These are phyloP conservation scores for Exsudoporus floridanus DNA, from an alignment of 1,284 basidiomycete genomes.

Conservation along the genomic window DNA sequence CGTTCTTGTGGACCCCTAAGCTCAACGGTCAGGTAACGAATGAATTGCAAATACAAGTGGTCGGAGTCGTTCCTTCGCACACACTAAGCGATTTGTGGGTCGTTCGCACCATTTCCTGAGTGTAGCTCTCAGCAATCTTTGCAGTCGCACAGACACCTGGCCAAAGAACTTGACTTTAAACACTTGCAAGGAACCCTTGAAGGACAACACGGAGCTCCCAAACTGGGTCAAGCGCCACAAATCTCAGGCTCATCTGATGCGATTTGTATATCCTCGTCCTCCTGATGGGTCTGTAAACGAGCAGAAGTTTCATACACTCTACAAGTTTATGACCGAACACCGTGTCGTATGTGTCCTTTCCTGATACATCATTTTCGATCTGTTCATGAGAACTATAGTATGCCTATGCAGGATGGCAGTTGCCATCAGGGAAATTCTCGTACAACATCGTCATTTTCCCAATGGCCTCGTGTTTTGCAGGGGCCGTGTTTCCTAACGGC, in stretches of 20 bases:
- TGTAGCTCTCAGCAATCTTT: constrained; percentile 5
- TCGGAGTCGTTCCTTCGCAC: constrained; percentile 24
- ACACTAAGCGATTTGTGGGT: constrained; percentile 37
- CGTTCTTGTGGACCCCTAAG: constrained; percentile 47
- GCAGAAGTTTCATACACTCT: constrained; percentile 40
- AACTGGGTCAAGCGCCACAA: constrained; percentile 48
- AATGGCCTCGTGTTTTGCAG: constrained; percentile 38
- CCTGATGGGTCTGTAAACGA: constrained; percentile 40
- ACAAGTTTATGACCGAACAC: constrained; percentile 42
- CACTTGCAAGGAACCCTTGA: constrained; percentile 44
- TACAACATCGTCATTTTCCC: constrained; percentile 57
- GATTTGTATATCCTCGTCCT: constrained; percentile 32
- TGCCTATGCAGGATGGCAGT: constrained; percentile 54
- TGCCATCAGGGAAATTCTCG: constrained; percentile 43
- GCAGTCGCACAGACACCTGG: constrained; percentile 55
- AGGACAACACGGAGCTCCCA: constrained; percentile 42
- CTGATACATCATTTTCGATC: neutral
- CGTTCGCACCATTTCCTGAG: neutral
- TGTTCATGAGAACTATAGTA: constrained; percentile 43
- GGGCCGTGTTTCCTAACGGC: constrained; percentile 57
- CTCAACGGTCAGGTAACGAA: constrained; percentile 40
- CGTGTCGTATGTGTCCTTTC: constrained; percentile 42
- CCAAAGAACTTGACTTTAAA: constrained; percentile 47
- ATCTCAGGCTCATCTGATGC: constrained; percentile 35
- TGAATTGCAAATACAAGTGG: constrained; percentile 46